Evolutionary conservation across 345 rosid species (phyloP), one percentile per base, ranked within the genome.

Genomic region (Moricandia moricandioides): DNA sequence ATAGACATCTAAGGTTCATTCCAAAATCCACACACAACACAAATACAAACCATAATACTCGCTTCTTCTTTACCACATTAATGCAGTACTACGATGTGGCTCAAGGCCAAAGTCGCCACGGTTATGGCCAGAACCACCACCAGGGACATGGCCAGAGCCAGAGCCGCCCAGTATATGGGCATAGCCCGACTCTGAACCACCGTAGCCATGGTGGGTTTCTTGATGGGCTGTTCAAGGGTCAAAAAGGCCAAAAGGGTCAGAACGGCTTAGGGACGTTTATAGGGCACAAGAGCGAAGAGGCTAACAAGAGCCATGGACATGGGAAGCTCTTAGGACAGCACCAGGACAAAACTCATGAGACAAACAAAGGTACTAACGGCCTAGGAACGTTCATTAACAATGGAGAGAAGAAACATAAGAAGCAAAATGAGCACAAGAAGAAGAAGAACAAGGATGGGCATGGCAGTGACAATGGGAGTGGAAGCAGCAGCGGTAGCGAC

Each of bases 341-440:
- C 72, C 33, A 78, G 33, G 71, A 62, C 59, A 76, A 70, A 43
- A 55, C 30, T 62, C 70, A 70, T 40, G 80, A 76, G 65, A 40
- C 37, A 63, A 40, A 76, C 52, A 76, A 63, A 40, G 26, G 65
- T 52, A 11, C 3, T 2, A 61, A 76, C 55, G 80, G 75, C 6
- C 70, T 76, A 31, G 80, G 80, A 54, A 63, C 70, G 60, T 76
- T 76, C 65, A 62, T 29, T n/a, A 69, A 76, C n/a, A 62, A 70
- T 40, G 79, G 79, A 37, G 79, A 76, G 27, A 54, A 62, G 65
- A 76, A 76, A 30, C 65, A 69, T 10, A 49, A 16, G 56, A 76
- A 8, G 21, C 13, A 51, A 59, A 60, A 40, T 43, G 78, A 61
- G 62, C 40, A 62, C 26, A 68, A 69, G 71, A 49, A 49, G 56